phyloP scores from a whole-genome alignment of 2,329 filamentous ascomycete species.

The Metarhizium brunneum region DNA sequence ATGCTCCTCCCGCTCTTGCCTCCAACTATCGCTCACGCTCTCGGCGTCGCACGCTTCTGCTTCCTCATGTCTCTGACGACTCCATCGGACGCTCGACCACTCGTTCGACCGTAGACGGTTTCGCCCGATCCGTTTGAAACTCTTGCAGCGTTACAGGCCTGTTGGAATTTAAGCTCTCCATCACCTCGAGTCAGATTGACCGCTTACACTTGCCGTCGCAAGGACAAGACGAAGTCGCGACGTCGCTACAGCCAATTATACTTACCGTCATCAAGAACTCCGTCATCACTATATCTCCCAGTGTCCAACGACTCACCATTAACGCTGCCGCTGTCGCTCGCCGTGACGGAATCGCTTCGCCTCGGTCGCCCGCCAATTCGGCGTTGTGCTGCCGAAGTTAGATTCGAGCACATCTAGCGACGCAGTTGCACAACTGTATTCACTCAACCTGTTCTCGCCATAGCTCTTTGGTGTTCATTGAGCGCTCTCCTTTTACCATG shows the following conservation, averaged over 20 bases:
- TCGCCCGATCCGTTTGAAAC: not conserved
- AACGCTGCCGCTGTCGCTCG: not conserved
- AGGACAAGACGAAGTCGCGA: not conserved
- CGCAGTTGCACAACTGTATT: not conserved
- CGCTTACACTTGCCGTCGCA: not conserved
- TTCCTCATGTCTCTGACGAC: constrained; percentile 3
- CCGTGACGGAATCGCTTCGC: not conserved
- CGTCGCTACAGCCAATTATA: not conserved
- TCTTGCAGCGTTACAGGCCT: not conserved
- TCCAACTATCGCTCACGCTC: not conserved
- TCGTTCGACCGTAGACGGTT: constrained; percentile 4
- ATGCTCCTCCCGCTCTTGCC: not conserved
- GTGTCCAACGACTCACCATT: not conserved
- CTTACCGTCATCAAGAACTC: not conserved
- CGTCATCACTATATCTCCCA: not conserved
- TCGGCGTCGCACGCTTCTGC: not conserved
- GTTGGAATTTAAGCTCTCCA: not conserved
- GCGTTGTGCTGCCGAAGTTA: constrained; percentile 2
- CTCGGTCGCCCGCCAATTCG: not conserved
- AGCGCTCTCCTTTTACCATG: constrained; percentile 17
- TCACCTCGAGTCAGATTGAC: not conserved
- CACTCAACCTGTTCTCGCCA: not conserved
- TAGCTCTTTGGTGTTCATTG: not conserved
- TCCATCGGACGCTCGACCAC: not conserved
- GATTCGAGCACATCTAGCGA: constrained; percentile 1